phyloP scores from a whole-genome alignment of 2,329 filamentous ascomycete species.

The Helminthosporium solani region DNA sequence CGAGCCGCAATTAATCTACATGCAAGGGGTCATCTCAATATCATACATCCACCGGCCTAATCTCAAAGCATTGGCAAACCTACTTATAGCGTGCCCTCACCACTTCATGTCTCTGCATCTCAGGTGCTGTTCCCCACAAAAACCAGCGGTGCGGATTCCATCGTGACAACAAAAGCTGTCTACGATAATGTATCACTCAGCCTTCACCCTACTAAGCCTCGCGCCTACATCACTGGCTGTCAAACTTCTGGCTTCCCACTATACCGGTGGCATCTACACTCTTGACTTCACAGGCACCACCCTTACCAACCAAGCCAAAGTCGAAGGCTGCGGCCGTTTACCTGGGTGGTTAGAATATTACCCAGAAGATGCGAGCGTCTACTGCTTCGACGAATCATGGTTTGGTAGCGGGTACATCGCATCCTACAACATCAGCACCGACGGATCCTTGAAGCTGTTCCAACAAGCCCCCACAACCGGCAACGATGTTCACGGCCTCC shows the following conservation, averaged over 20 bases:
- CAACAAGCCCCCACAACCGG: constrained; percentile 11
- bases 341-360: constrained; percentile 10
- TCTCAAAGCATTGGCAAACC: not conserved
- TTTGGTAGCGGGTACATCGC: constrained; percentile 11
- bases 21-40: not conserved
- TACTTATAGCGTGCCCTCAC: not conserved
- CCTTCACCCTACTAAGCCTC: not conserved
- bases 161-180: not conserved
- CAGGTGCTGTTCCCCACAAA: not conserved
- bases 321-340: constrained; percentile 12
- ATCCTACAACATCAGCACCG: constrained; percentile 5
- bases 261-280: constrained; percentile 6
- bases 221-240: not conserved
- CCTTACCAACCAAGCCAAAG: constrained; percentile 5
- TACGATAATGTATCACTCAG: not conserved
- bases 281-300: constrained; percentile 5
- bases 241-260: constrained; percentile 10
- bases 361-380: constrained; percentile 4
- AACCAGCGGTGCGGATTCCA: not conserved
- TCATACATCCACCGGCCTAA: not conserved
- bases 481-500: constrained; percentile 15
- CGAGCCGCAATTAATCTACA: not conserved
- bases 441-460: constrained; percentile 3
- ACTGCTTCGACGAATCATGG: constrained; percentile 17
- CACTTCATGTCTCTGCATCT: not conserved